These are phyloP conservation scores for Nakazawaea wickerhamii DNA, from an alignment of 805 yeast genomes.

Conservation along the genomic window DNA sequence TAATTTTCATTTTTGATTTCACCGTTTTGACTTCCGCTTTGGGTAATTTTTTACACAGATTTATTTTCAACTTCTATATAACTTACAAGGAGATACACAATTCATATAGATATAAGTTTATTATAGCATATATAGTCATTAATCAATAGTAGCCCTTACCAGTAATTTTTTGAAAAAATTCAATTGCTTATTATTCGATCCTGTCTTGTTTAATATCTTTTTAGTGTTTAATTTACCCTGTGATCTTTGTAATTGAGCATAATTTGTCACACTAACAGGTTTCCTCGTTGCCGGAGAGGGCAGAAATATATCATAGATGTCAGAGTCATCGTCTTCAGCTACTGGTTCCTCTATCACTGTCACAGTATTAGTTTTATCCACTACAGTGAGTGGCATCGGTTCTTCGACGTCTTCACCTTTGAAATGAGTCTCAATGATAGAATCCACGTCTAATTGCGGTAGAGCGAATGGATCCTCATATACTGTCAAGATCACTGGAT, in stretches of 20 bases:
- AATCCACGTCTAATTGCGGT: conserved; percentile 5
- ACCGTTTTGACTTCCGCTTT: not conserved
- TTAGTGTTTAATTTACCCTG: not conserved
- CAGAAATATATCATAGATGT: conserved; percentile 8
- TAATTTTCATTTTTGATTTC: not conserved
- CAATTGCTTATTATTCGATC: not conserved
- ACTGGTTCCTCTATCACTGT: not conserved
- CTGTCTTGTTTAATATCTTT: not conserved
- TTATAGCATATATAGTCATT: no score
- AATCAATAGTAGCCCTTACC: not conserved
- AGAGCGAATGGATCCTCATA: conserved; percentile 6
- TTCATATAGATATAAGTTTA: no score
- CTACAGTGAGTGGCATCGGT: not conserved
- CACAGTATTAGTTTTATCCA: not conserved
- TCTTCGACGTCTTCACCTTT: no score
- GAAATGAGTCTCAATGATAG: conserved; percentile 7
- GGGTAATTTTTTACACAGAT: conserved; percentile 1
- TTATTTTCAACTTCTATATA: not conserved
- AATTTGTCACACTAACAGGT: not conserved
- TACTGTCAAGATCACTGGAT: conserved; percentile 13
- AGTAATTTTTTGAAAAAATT: conserved; percentile 8
- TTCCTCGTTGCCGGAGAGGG: not conserved
- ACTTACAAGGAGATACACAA: not conserved
- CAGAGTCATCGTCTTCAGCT: conserved; percentile 4
- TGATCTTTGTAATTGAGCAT: conserved; percentile 7